Base-by-base conservation (phyloP, 306 rosid species). In the Bauhinia variegata region DNA sequence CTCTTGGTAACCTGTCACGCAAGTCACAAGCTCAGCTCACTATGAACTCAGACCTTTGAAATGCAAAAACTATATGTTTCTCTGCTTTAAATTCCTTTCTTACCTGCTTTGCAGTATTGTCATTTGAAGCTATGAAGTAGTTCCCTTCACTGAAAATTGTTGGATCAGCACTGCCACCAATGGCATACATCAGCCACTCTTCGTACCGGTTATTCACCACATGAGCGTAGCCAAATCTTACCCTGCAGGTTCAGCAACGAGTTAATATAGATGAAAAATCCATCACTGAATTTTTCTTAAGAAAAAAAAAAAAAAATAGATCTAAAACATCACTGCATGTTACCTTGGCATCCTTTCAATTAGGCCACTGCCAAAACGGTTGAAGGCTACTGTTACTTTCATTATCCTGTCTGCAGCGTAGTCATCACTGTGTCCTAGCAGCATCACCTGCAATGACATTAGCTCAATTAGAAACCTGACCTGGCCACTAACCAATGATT, bases 131-230 rank as follows among this genome's bases (percentile, higher is more conserved):
- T 6, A 46, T 16, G 41, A 86, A 89, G 78, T 89, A 84, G 79
- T 92, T 89, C 16, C 82, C 87, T 81, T 92, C 83, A 60, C 96
- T 92, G 17, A 89, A 82, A 39, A 92, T 92, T 33, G 93, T 89
- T 17, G 98, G 96, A 48, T 84, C 48, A 5, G 96, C 95, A 65
- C 96, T 92, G 30, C 98, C 98, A 65, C 98, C 96, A 11, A 89
- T 60, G 5, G 98, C 98, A 55, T 92, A 87, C 98, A 85, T 86
- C 33, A 39, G 31, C 98, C 98, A 92, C 61, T 84, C 75, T 1
- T 86, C 96, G 34, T 89, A 87, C 32, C 72, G 65, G 44, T 92
- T 92, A 75, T 92, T 92, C 6, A 85, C 98, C 3, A 92, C 87
- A 80, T 92, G 98, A 0, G 96, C 89, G 56, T 89, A 92, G 7